Evolutionary conservation across 2,329 filamentous ascomycete genomes (phyloP).

Genomic region (Alternaria rosae): DNA sequence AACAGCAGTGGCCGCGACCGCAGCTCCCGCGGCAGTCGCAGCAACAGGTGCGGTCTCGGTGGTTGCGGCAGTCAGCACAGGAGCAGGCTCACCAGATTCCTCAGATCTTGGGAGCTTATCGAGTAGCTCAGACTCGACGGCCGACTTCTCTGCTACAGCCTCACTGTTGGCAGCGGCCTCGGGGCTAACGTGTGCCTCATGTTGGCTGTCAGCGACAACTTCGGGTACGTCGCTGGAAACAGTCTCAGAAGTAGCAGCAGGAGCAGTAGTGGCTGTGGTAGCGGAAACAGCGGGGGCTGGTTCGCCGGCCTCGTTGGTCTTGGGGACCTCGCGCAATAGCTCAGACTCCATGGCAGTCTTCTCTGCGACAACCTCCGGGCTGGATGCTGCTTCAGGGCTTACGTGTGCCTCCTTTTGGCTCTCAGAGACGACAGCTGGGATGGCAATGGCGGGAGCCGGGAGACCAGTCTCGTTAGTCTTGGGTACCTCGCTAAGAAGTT

Average conservation of each 20-base stretch:
- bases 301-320: constrained; percentile 52
- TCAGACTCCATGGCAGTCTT: constrained; percentile 77
- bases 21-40: background rate
- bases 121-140: constrained; percentile 75
- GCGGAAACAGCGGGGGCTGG: constrained; percentile 27
- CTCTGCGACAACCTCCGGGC: constrained; percentile 70
- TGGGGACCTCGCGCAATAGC: constrained; percentile 68
- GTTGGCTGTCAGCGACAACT: constrained; percentile 74
- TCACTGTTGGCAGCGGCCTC: constrained; percentile 71
- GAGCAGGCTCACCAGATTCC: constrained; percentile 38
- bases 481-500: constrained; percentile 61
- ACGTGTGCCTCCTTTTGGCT: constrained; percentile 72
- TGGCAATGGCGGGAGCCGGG: constrained; percentile 31
- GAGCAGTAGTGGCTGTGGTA: constrained; percentile 21
- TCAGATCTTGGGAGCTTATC: constrained; percentile 10
- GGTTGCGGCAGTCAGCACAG: constrained; percentile 25
- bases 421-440: constrained; percentile 70
- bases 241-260: constrained; percentile 20
- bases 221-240: constrained; percentile 57
- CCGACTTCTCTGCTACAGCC: constrained; percentile 74
- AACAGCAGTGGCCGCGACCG: background rate
- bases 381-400: constrained; percentile 70
- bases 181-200: constrained; percentile 66
- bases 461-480: constrained; percentile 52
- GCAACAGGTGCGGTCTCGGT: constrained; percentile 6